Conservation (phyloP, 176 grass and related monocot genomes). For the Oryza rufipogon region DNA sequence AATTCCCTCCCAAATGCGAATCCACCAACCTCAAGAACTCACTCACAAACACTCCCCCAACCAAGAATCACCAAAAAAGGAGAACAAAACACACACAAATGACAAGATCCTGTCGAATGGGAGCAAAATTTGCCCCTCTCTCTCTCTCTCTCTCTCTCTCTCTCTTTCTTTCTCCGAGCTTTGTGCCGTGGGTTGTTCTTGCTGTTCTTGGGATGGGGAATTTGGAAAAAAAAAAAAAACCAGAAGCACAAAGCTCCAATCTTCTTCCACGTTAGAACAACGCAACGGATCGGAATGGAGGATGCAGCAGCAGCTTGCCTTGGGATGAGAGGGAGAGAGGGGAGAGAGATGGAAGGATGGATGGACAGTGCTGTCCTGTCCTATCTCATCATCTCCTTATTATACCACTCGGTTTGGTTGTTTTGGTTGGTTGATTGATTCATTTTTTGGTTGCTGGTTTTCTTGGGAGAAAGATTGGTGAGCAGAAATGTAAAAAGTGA, state of each 20-base stretch:
- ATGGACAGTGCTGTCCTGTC: not conserved
- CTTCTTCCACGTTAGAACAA: constrained; percentile 23
- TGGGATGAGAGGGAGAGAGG: not conserved
- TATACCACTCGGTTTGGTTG: not conserved
- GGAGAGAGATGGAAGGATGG: not conserved
- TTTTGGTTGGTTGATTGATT: not conserved
- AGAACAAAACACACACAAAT: not conserved
- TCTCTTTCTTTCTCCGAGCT: constrained; percentile 9
- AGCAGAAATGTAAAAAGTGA: not conserved
- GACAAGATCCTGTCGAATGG: not conserved
- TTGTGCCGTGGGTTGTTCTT: constrained; percentile 47
- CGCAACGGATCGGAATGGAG: not conserved
- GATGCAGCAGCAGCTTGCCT: not conserved
- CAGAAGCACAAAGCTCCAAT: not conserved
- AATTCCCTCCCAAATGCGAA: not conserved
- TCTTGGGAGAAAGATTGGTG: not conserved
- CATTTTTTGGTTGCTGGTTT: constrained; percentile 26
- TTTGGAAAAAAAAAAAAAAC: not conserved
- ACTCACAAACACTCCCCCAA: constrained; percentile 19
- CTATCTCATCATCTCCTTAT: constrained; percentile 23
- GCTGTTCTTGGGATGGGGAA: constrained; percentile 33
- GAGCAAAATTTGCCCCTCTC: not conserved
- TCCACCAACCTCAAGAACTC: constrained; percentile 13
- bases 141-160: not conserved
- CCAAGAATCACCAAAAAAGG: not conserved